These are phyloP conservation scores for Serendipita indica DNA, from an alignment of 768 basidiomycete genomes.

Conservation along the genomic window DNA sequence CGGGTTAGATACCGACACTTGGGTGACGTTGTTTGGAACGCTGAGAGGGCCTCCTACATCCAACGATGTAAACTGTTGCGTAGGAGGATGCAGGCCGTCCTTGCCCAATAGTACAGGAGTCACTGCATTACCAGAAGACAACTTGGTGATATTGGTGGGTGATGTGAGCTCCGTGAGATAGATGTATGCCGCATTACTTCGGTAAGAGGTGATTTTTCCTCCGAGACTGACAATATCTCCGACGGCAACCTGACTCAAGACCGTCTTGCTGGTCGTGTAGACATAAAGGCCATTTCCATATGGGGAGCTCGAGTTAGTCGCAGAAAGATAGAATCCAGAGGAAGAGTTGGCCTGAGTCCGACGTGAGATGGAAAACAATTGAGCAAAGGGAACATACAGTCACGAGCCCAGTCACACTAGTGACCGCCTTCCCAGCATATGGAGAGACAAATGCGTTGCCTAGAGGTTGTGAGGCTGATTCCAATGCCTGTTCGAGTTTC, in stretches of 20 bases:
- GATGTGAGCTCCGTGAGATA: slow-evolving; percentile 35
- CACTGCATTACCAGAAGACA: slow-evolving; percentile 33
- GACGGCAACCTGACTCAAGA: slow-evolving; percentile 27
- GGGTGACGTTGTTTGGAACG: slow-evolving; percentile 38
- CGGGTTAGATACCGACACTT: slow-evolving; percentile 31
- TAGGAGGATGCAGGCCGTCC: slow-evolving; percentile 37
- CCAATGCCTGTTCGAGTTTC: neutral
- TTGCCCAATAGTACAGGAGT: slow-evolving; percentile 36
- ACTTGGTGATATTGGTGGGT: slow-evolving; percentile 30
- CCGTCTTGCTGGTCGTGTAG: slow-evolving; percentile 29
- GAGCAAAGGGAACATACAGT: neutral
- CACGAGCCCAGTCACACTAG: neutral
- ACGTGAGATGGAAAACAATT: neutral
- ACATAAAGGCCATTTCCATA: slow-evolving; percentile 23
- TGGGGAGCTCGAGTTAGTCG: neutral
- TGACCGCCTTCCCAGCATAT: neutral
- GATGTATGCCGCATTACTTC: slow-evolving; percentile 35
- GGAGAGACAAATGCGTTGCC: neutral
- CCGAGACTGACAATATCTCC: slow-evolving; percentile 35
- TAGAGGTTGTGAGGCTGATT: neutral
- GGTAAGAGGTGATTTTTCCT: slow-evolving; percentile 37
- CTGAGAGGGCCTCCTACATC: slow-evolving; percentile 37
- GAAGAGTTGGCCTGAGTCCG: neutral
- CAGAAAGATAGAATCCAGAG: neutral
- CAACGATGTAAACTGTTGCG: slow-evolving; percentile 31